Evolutionary conservation across 768 basidiomycete species (phyloP), one percentile per base, ranked within the genome.

Genomic region (Boletales sp.): DNA sequence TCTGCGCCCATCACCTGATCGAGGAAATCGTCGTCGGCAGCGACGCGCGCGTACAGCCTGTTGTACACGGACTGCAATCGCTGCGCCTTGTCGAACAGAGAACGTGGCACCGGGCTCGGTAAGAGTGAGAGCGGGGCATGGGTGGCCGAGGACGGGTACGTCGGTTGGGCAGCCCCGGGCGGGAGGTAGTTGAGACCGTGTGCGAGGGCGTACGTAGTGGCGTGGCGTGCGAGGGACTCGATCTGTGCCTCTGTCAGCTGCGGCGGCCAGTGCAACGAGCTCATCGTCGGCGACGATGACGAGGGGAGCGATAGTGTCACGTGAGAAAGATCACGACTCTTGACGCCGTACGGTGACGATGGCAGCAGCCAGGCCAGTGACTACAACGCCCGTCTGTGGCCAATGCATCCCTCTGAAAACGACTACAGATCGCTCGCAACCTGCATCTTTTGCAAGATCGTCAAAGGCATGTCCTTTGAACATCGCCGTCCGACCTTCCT

Each of bases 381-480:
- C 7, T 1, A 11, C n/a, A 8, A 41, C 15, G 37, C 1, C 36
- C 14, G 17, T 18, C 37, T 11, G 17, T 10, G 21, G 4, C 21
- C n/a, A 37, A 6, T 18, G n/a, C 35, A 33, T 33, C 32, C 10
- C 33, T 34, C 33, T 11, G 11, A 34, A 34, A 14, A 34, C 14
- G 6, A 34, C 9, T 14, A 14, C 49, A 85, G 85, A 60, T 72
- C 73, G 42, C 74, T 86, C 45, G 76, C 82, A 6, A 68, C 67
- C 19, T 96, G 94, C 69, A 71, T 97, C 61, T 97, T 96, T 74
- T 98, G 95, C 79, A 96, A 86, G 74, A 96, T 97, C 68, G 79
- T 94, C 73, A 90, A 90, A 73, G 90, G 93, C 83, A 41, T 25
- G 69, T 56, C 33, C 21, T 34, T 34, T 51, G 2, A 8, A 10